Evolutionary conservation across 2,329 filamentous ascomycete genomes (phyloP).

Genomic region (Zalaria sp.): DNA sequence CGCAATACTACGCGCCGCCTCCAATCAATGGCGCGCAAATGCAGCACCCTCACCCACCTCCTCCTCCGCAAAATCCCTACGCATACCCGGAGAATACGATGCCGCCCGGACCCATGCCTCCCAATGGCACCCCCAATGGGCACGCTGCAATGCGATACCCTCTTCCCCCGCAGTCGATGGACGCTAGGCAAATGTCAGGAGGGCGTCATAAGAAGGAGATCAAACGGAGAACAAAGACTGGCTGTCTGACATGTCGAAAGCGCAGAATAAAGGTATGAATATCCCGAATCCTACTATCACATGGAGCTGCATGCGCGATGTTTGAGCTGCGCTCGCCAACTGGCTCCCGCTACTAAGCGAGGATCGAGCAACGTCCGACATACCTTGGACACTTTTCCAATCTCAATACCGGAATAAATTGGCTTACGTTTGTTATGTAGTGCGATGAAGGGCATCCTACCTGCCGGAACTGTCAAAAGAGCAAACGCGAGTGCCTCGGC

Average conservation of each 20-base stretch:
- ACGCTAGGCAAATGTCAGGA: conserved; percentile 42
- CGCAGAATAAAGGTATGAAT: conserved; percentile 56
- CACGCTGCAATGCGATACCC: conserved; percentile 36
- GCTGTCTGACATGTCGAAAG: conserved; percentile 45
- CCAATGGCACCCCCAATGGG: conserved; percentile 10
- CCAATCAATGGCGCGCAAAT: conserved; percentile 10
- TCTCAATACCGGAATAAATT: not conserved
- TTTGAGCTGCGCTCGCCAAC: not conserved
- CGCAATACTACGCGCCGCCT: conserved; percentile 9
- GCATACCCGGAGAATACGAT: conserved; percentile 9
- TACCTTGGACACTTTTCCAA: not conserved
- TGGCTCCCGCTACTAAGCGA: not conserved
- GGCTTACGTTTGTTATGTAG: conserved; percentile 30
- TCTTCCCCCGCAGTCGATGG: conserved; percentile 33
- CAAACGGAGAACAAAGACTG: conserved; percentile 60
- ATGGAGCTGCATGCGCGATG: not conserved
- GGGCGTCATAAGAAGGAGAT: conserved; percentile 59
- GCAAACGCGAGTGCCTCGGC: conserved; percentile 71
- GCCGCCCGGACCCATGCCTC: conserved; percentile 7
- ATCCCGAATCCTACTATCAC: not conserved
- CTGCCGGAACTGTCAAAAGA: conserved; percentile 83
- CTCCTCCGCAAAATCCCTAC: conserved; percentile 8
- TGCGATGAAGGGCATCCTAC: conserved; percentile 92
- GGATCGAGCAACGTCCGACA: not conserved
- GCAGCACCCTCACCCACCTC: conserved; percentile 11